phyloP scores from a whole-genome alignment of 345 rosid genomes.

The Acer campestre region DNA sequence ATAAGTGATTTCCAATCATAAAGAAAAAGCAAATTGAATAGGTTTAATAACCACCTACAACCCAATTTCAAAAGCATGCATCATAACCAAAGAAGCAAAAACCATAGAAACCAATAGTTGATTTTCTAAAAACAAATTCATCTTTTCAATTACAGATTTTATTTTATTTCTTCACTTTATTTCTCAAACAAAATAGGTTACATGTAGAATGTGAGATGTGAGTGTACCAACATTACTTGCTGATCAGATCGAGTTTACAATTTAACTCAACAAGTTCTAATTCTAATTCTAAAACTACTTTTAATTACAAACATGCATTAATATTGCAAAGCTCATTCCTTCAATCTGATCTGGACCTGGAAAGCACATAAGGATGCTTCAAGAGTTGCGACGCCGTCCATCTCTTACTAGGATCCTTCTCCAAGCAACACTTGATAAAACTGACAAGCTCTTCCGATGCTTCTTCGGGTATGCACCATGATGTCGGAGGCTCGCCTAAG shows the following conservation, averaged over 20 bases:
- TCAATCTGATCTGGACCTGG: not conserved
- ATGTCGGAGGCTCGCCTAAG: conserved; percentile 3
- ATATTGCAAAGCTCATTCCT: not conserved
- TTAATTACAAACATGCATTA: not conserved
- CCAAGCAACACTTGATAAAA: conserved; percentile 32
- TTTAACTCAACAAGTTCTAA: not conserved
- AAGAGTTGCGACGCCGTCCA: conserved; percentile 20
- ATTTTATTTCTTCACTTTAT: too few species aligned
- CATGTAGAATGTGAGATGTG: conserved; percentile 5
- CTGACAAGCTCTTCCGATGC: conserved; percentile 21
- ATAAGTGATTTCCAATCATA: too few species aligned
- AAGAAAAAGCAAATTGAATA: too few species aligned
- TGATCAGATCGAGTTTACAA: not conserved
- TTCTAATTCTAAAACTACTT: not conserved
- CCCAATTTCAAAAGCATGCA: too few species aligned
- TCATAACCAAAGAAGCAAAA: too few species aligned
- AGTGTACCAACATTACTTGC: not conserved
- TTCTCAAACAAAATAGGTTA: not conserved
- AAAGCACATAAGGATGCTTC: conserved; percentile 14
- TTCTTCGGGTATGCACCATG: not conserved
- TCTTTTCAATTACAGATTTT: not conserved
- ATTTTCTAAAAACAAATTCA: too few species aligned
- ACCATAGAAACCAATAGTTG: too few species aligned
- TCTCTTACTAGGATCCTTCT: conserved; percentile 26
- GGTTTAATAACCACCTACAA: too few species aligned